Conservation (phyloP, 2,329 filamentous ascomycete species). For the Elsinoe arachidis region DNA sequence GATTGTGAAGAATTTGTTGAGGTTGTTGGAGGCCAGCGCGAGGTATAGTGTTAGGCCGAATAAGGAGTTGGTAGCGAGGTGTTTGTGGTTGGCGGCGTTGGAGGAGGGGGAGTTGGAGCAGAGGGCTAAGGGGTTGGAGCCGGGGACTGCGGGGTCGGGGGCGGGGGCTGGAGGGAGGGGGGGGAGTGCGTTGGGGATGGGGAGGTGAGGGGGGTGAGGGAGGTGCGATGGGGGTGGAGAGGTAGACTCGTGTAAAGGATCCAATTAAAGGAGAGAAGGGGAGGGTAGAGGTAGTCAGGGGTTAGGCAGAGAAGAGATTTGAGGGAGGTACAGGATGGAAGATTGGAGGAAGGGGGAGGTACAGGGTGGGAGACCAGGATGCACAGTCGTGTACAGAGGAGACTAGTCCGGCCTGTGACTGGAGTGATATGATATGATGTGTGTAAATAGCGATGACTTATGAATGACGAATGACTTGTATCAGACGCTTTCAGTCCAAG, state of each 20-base stretch:
- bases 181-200: neutral
- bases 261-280: neutral
- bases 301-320: too few species aligned
- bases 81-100: slow-evolving; percentile 75
- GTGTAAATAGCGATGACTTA: too few species aligned
- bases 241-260: too few species aligned
- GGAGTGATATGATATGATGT: too few species aligned
- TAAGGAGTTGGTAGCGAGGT: slow-evolving; percentile 68
- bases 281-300: too few species aligned
- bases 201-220: neutral
- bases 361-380: too few species aligned
- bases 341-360: too few species aligned
- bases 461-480: too few species aligned
- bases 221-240: neutral
- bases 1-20: slow-evolving; percentile 69
- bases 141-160: neutral
- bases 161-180: neutral
- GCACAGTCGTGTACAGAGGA: too few species aligned
- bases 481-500: too few species aligned
- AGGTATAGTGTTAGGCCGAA: slow-evolving; percentile 66
- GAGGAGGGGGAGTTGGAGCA: slow-evolving; percentile 61
- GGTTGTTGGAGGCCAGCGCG: slow-evolving; percentile 70
- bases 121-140: slow-evolving; percentile 24
- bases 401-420: too few species aligned
- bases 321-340: too few species aligned